phyloP scores from a whole-genome alignment of 441 rosid genomes.

The Bocquillonia castaneifolia region DNA sequence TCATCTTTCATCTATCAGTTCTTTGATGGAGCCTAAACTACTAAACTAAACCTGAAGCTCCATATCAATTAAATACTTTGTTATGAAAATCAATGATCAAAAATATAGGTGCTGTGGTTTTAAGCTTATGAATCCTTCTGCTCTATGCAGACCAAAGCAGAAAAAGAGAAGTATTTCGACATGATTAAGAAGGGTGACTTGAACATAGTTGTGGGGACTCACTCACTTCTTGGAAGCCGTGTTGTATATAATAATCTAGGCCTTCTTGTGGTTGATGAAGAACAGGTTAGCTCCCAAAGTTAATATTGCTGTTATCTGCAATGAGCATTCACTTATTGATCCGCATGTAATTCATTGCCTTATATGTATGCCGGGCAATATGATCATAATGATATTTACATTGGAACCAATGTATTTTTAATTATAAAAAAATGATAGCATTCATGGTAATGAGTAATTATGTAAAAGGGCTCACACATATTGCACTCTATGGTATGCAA shows the following conservation, averaged over 20 bases:
- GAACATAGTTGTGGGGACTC: constrained; percentile 90
- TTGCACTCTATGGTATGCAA: neutral
- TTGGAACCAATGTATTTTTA: neutral
- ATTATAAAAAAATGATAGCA: too few relatives aligned
- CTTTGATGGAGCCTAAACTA: neutral
- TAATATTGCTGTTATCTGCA: constrained; percentile 16
- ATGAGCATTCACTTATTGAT: constrained; percentile 18
- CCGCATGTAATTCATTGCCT: neutral
- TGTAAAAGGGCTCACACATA: neutral
- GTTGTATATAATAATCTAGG: constrained; percentile 90
- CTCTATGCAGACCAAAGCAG: constrained; percentile 67
- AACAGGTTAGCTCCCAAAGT: constrained; percentile 62
- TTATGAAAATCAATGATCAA: constrained; percentile 12
- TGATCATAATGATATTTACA: neutral
- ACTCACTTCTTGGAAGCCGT: constrained; percentile 91
- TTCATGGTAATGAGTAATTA: neutral
- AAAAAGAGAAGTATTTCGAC: constrained; percentile 61
- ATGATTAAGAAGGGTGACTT: constrained; percentile 79
- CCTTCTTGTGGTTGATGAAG: constrained; percentile 97
- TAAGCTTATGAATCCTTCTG: constrained; percentile 25
- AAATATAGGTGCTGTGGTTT: constrained; percentile 1
- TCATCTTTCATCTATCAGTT: neutral
- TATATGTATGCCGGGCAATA: neutral
- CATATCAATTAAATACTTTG: constrained; percentile 7
- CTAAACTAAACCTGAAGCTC: neutral